A percentile compares a stretch with the other conserved stretches of the same genome.
Evolutionary conservation across 2,329 filamentous ascomycete genomes (phyloP).

Genomic region (Bipolaris gigantea): DNA sequence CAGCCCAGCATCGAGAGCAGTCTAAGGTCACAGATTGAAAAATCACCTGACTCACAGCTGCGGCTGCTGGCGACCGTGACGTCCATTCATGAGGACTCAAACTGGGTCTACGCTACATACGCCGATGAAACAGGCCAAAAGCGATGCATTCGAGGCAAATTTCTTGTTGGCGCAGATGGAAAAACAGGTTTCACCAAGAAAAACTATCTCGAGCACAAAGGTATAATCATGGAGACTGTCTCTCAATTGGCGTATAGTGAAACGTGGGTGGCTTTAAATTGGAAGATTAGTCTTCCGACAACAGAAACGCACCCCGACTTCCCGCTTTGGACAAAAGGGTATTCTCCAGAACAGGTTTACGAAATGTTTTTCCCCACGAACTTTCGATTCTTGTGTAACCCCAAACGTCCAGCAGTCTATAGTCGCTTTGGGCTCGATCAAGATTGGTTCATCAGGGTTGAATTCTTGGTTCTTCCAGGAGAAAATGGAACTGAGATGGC

Average conservation of each 20-base stretch:
- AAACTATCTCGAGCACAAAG: not conserved
- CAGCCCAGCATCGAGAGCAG: not conserved
- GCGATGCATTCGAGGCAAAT: not conserved
- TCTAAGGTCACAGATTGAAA: not conserved
- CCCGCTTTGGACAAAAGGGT: not conserved
- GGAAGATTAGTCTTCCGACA: not conserved
- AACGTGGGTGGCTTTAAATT: not conserved
- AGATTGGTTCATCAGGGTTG: not conserved
- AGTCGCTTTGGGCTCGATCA: not conserved
- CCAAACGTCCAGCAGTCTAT: not conserved
- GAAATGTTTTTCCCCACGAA: not conserved
- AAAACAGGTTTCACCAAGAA: not conserved
- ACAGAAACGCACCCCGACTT: not conserved
- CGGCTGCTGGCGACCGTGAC: not conserved
- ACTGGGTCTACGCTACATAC: not conserved
- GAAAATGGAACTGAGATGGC: not conserved
- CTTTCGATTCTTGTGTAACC: constrained; percentile 1
- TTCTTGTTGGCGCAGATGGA: constrained; percentile 1
- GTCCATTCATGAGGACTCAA: not conserved
- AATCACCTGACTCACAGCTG: not conserved
- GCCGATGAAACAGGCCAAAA: not conserved
- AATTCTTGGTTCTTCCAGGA: not conserved
- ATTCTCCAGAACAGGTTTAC: not conserved
- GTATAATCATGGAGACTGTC: not conserved
- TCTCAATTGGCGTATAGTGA: not conserved